Evolutionary conservation across 371 early-diverging fungal genomes (phyloP).

Genomic region (Rhizopus delemar): DNA sequence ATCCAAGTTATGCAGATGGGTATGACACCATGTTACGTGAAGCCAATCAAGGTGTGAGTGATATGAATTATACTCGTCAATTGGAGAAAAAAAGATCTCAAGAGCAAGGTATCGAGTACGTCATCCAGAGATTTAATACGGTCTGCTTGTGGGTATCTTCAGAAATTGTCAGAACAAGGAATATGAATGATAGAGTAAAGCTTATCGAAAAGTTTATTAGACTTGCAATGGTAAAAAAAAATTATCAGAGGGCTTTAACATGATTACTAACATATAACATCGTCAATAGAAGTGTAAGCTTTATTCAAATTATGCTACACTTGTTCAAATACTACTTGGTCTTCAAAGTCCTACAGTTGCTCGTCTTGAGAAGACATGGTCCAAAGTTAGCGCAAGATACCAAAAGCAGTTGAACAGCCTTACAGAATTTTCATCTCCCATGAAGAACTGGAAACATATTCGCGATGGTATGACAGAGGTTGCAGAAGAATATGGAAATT

Average conservation of each 20-base stretch:
- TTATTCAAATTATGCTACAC: constrained; percentile 66
- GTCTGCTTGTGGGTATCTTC: constrained; percentile 75
- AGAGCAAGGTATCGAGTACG: constrained; percentile 53
- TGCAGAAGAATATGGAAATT: constrained; percentile 60
- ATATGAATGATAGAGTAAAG: constrained; percentile 58
- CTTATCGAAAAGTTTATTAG: constrained; percentile 74
- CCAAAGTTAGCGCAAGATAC: constrained; percentile 53
- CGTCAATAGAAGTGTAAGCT: constrained; percentile 58
- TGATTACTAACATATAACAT: no score
- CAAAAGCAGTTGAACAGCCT: constrained; percentile 55
- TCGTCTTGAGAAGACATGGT: constrained; percentile 64
- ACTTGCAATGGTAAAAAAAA: constrained; percentile 59
- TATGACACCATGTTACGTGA: constrained; percentile 1
- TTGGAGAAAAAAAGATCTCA: constrained; percentile 16
- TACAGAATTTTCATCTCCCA: constrained; percentile 59
- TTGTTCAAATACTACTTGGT: constrained; percentile 65
- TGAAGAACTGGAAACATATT: constrained; percentile 66
- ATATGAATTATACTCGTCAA: constrained; percentile 27
- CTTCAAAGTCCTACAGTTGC: constrained; percentile 65
- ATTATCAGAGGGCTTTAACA: background rate
- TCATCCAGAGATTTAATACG: constrained; percentile 67
- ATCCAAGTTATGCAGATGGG: background rate
- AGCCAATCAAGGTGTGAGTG: background rate
- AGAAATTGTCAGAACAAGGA: constrained; percentile 62
- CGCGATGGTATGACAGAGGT: constrained; percentile 64